Base-by-base conservation (phyloP, 768 basidiomycete genomes). In the Multifurca ochricompacta region DNA sequence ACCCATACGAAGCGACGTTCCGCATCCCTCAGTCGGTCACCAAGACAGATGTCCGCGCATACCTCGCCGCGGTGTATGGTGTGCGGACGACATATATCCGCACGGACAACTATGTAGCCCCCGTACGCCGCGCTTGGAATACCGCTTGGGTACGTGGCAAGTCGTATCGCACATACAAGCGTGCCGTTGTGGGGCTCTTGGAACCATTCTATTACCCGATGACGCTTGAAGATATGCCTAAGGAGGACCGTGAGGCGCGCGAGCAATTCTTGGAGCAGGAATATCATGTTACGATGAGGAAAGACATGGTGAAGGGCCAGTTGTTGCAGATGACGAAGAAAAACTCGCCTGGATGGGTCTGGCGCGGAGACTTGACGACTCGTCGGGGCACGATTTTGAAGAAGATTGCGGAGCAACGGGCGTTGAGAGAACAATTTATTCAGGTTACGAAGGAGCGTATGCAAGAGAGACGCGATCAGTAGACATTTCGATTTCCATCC, bases 161-260 rank as follows among this genome's bases (percentile, higher is more conserved):
- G 53, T 48, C 69, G 48, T 59, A 77, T 62, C 76, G 75, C 61
- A 84, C 83, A 19, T 94, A 91, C 74, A 97, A 97, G 67, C 85
- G 90, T 32, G 91, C 91, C 3, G 83, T 95, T 32, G 91, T 97
- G 19, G 93, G 93, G 27, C 77, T 97, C 52, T 81, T 85, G 23
- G 85, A 94, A 59, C 93, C 93, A 1, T 97, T 97, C 75, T 91
- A 94, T 73, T 95, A 92, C 66, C 93, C 93, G 0, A 79, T 78
- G 50, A 80, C 85, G 42, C 55, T 83, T 56, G 89, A 87, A 64
- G 91, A 91, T 67, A 87, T 95, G 85, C 60, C 71, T 11, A 66
- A 62, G n/a, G 69, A 74, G 45, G 77, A 82, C 57, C 74, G 79
- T 56, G 67, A 70, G 62, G 71, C 74, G 59, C 74, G 83, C 23